Evolutionary conservation across 768 basidiomycete genomes (phyloP).

Genomic region (Boletus rubroflammeus): DNA sequence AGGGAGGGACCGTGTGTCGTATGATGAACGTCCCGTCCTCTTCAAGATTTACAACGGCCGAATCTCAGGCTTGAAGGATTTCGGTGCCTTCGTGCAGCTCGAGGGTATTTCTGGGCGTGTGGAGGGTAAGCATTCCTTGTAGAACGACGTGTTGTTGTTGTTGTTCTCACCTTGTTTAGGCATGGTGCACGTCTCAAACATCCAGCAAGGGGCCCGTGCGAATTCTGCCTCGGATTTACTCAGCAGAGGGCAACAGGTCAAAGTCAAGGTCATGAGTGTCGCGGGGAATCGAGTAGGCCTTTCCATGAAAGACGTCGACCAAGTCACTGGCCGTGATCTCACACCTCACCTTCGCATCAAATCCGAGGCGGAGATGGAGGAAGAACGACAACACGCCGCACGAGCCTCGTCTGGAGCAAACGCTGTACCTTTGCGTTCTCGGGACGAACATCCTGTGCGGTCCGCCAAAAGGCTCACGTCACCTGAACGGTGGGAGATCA

Average conservation of each 20-base stretch:
- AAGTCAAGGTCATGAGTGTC: slow-evolving; percentile 95
- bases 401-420: slow-evolving; percentile 81
- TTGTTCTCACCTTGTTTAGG: slow-evolving; percentile 46
- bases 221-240: slow-evolving; percentile 87
- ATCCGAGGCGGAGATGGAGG: slow-evolving; percentile 89
- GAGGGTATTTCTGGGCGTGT: slow-evolving; percentile 83
- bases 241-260: slow-evolving; percentile 78
- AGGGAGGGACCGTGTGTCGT: slow-evolving; percentile 31
- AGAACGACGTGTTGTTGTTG: not conserved
- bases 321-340: slow-evolving; percentile 82
- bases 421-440: slow-evolving; percentile 70
- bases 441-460: slow-evolving; percentile 49
- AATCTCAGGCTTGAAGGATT: slow-evolving; percentile 85
- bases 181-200: slow-evolving; percentile 96
- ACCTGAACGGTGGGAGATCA: slow-evolving; percentile 99
- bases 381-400: slow-evolving; percentile 62
- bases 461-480: slow-evolving; percentile 90
- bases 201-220: slow-evolving; percentile 79
- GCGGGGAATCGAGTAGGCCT: slow-evolving; percentile 78
- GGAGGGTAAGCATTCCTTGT: slow-evolving; percentile 65
- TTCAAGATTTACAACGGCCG: slow-evolving; percentile 95
- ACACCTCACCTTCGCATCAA: slow-evolving; percentile 94
- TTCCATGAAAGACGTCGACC: slow-evolving; percentile 99
- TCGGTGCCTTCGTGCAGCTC: slow-evolving; percentile 89
- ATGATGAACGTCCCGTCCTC: slow-evolving; percentile 82